phyloP scores from a whole-genome alignment of 2,329 filamentous ascomycete species.

The Fusarium pininemorale region DNA sequence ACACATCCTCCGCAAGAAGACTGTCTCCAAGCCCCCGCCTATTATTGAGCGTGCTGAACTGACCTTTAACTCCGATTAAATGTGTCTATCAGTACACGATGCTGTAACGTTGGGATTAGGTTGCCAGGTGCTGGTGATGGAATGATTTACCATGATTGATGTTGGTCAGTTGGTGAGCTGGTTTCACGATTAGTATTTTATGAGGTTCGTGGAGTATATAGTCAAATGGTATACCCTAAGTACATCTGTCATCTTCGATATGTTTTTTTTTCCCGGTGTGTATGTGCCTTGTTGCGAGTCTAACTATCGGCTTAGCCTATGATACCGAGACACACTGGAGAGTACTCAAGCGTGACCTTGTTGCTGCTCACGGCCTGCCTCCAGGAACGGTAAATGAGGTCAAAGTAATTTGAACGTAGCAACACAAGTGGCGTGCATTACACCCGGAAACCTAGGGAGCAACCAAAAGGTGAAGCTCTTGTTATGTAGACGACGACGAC shows the following conservation, averaged over 20 bases:
- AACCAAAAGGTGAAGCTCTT: too few species aligned
- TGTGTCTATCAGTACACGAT: fast-evolving
- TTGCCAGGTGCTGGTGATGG: background rate
- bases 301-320: fast-evolving
- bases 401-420: fast-evolving
- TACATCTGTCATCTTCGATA: background rate
- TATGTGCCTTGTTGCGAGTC: fast-evolving
- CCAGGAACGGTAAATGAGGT: fast-evolving
- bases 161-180: too few species aligned
- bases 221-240: background rate
- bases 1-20: conserved; percentile 47
- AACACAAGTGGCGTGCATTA: fast-evolving
- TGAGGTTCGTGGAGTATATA: background rate
- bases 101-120: fast-evolving
- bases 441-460: fast-evolving
- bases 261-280: fast-evolving
- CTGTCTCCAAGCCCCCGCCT: conserved; percentile 44
- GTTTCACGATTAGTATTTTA: background rate
- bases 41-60: conserved; percentile 40
- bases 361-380: background rate
- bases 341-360: fast-evolving
- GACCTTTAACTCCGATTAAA: background rate
- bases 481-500: too few species aligned
- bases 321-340: too few species aligned
- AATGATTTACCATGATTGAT: background rate